These are phyloP conservation scores for Nicotiana obtusifolia DNA, from an alignment of 257 asterid species.

Conservation along the genomic window DNA sequence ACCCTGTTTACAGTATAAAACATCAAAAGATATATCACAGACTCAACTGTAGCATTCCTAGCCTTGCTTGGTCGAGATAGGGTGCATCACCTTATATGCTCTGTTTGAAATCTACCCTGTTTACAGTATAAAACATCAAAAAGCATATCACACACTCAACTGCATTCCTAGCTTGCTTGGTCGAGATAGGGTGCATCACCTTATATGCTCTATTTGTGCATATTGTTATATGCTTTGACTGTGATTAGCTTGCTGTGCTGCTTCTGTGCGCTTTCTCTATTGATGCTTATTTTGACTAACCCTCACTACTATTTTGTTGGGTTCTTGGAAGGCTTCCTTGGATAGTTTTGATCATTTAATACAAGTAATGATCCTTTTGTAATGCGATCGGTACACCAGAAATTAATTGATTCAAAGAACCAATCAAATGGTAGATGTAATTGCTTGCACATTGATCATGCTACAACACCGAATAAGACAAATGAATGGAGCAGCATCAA, in stretches of 20 bases:
- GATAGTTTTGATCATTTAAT: not conserved
- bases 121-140: not conserved
- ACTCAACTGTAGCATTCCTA: not conserved
- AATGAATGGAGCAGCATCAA: not conserved
- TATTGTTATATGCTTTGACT: no score
- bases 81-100: no score
- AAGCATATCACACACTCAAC: not conserved
- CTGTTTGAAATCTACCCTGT: not conserved
- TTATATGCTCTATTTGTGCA: no score
- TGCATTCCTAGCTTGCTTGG: not conserved
- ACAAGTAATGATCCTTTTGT: not conserved
- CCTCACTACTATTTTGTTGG: no score
- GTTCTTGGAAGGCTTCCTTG: not conserved
- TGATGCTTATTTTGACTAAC: no score
- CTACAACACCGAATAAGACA: not conserved
- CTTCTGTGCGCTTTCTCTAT: no score
- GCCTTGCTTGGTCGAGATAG: no score
- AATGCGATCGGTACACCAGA: not conserved
- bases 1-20: not conserved
- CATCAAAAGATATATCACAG: not conserved
- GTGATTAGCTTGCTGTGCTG: no score
- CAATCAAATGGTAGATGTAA: not conserved
- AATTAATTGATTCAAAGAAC: not conserved
- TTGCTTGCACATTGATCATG: not conserved
- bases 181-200: no score